A percentile compares a stretch with the other conserved stretches of the same genome.
Evolutionary conservation across 345 rosid genomes (phyloP).

Genomic region (Aethionema arabicum): DNA sequence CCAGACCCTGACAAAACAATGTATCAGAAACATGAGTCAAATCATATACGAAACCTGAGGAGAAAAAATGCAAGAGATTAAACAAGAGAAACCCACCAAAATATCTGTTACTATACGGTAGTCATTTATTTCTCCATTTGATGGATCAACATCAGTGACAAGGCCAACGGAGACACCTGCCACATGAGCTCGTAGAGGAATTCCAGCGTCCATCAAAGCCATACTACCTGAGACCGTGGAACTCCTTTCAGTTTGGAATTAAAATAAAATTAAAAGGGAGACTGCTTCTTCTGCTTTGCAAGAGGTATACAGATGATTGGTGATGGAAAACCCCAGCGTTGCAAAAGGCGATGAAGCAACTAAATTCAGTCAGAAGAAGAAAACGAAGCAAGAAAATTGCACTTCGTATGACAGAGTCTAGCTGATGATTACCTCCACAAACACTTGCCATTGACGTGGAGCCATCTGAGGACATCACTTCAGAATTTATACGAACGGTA

Average conservation of each 20-base stretch:
- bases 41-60: slow-evolving; percentile 10
- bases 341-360: slow-evolving; percentile 20
- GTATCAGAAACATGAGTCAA: not conserved
- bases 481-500: slow-evolving; percentile 85
- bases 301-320: not conserved
- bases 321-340: not conserved
- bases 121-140: slow-evolving; percentile 69
- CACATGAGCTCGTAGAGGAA: slow-evolving; percentile 80
- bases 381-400: not conserved
- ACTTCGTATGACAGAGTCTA: not conserved
- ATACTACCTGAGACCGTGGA: slow-evolving; percentile 68
- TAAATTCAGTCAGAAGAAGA: not conserved
- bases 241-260: slow-evolving; percentile 15
- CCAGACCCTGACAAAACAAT: slow-evolving; percentile 62
- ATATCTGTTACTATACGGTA: slow-evolving; percentile 91
- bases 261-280: not conserved
- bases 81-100: slow-evolving; percentile 52
- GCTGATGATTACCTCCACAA: slow-evolving; percentile 71
- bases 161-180: slow-evolving; percentile 99
- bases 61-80: slow-evolving; percentile 9
- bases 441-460: slow-evolving; percentile 98
- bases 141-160: slow-evolving; percentile 70
- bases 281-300: not conserved
- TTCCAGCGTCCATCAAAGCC: slow-evolving; percentile 98
- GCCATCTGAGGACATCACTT: slow-evolving; percentile 99